These are phyloP conservation scores for Apiotrichum domesticum DNA, from an alignment of 1,284 basidiomycete species.

Conservation along the genomic window DNA sequence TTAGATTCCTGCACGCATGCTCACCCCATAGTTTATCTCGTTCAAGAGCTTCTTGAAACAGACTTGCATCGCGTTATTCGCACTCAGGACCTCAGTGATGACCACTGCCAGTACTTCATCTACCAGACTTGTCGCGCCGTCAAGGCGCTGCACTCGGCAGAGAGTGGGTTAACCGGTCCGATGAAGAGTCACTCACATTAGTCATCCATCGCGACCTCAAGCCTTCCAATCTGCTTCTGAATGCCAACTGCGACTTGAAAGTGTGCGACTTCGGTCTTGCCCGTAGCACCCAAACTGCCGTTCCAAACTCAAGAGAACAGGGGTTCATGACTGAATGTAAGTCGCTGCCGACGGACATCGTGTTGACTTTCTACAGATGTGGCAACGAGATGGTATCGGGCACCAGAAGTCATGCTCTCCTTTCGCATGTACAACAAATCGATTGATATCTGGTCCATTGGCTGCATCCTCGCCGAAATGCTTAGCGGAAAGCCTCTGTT, in stretches of 20 bases:
- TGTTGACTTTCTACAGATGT: constrained; percentile 61
- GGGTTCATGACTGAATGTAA: constrained; percentile 72
- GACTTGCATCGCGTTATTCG: constrained; percentile 67
- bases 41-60: constrained; percentile 76
- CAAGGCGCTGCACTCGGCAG: constrained; percentile 88
- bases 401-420: constrained; percentile 93
- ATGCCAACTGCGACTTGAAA: constrained; percentile 94
- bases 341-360: background rate
- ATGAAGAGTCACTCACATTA: constrained; percentile 10
- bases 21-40: constrained; percentile 49
- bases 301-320: constrained; percentile 66
- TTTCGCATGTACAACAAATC: constrained; percentile 95
- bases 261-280: constrained; percentile 91
- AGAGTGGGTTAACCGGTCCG: constrained; percentile 46
- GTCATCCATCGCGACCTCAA: constrained; percentile 95
- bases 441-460: constrained; percentile 95
- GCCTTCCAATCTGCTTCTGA: constrained; percentile 89
- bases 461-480: constrained; percentile 97
- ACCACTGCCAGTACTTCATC: constrained; percentile 64
- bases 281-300: constrained; percentile 74
- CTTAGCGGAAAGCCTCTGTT: constrained; percentile 87
- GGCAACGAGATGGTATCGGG: constrained; percentile 82
- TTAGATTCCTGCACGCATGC: background rate
- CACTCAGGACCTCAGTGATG: constrained; percentile 76
- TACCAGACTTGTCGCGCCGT: constrained; percentile 72